phyloP scores from a whole-genome alignment of 225 moss, liverwort and hornwort species.

The Pseudoscleropodium purum region DNA sequence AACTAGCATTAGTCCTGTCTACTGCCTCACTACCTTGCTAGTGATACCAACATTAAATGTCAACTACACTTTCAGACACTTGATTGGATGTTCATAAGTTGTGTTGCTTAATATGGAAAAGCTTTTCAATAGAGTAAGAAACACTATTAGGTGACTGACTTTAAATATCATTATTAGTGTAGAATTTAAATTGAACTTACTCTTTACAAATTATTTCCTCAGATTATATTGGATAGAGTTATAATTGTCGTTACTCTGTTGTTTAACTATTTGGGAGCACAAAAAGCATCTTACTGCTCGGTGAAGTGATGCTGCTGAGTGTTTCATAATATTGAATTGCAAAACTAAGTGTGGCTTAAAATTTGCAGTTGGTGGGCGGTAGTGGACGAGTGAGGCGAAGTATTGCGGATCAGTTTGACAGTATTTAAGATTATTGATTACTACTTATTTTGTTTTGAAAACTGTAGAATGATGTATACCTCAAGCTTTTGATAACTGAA shows the following conservation, averaged over 20 bases:
- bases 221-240: neutral
- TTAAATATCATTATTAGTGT: neutral
- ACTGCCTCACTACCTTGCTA: neutral
- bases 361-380: slow-evolving; percentile 27
- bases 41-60: neutral
- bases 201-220: neutral
- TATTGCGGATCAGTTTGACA: slow-evolving; percentile 45
- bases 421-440: neutral
- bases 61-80: neutral
- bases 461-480: neutral
- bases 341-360: neutral
- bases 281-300: neutral
- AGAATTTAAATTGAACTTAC: neutral
- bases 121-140: neutral
- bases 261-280: neutral
- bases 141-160: neutral
- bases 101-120: neutral
- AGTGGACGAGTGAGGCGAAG: slow-evolving; percentile 43
- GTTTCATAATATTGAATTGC: neutral
- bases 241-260: neutral
- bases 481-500: slow-evolving; percentile 4
- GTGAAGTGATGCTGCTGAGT: neutral
- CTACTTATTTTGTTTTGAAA: neutral
- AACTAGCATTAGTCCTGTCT: neutral
- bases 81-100: neutral